Percentiles rank a stretch among this genome's conserved stretches.
Conservation (phyloP, 306 rosid genomes). For the Quercus mongolica region DNA sequence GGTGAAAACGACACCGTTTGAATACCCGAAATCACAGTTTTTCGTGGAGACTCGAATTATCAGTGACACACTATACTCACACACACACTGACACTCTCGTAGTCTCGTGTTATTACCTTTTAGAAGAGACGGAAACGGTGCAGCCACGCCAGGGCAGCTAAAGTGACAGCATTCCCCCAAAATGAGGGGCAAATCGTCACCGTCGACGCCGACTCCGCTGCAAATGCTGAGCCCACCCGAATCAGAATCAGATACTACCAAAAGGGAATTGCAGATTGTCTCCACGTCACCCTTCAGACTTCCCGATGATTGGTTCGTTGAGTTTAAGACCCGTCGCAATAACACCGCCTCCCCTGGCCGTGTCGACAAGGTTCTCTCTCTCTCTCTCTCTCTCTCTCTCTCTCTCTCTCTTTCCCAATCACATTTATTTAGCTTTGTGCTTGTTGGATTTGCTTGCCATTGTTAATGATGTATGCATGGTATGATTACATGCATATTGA, state of each 20-base stretch:
- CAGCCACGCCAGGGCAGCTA: background rate
- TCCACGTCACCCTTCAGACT: conserved; percentile 25
- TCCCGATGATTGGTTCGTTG: conserved; percentile 53
- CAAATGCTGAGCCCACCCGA: background rate
- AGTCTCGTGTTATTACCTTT: background rate
- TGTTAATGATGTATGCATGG: background rate
- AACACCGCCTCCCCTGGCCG: background rate
- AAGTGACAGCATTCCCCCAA: background rate
- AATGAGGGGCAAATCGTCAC: conserved; percentile 7
- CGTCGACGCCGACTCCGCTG: conserved; percentile 17
- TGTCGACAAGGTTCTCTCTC: conserved; percentile 35
- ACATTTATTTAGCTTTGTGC: background rate
- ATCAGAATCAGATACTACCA: background rate
- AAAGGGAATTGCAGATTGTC: conserved; percentile 20
- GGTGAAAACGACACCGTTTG: background rate
- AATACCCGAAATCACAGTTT: background rate
- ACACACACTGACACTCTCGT: too few relatives aligned
- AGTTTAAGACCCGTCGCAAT: conserved; percentile 31
- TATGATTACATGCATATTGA: background rate
- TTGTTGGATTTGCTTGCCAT: background rate
- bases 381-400: too few relatives aligned
- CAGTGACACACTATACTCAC: too few relatives aligned
- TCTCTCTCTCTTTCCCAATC: too few relatives aligned
- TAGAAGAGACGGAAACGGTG: too few relatives aligned
- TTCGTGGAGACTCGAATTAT: too few relatives aligned